A percentile compares a stretch with the other conserved stretches of the same genome.
Conservation (phyloP, 2,329 filamentous ascomycete genomes). For the Botrytis fabae region DNA sequence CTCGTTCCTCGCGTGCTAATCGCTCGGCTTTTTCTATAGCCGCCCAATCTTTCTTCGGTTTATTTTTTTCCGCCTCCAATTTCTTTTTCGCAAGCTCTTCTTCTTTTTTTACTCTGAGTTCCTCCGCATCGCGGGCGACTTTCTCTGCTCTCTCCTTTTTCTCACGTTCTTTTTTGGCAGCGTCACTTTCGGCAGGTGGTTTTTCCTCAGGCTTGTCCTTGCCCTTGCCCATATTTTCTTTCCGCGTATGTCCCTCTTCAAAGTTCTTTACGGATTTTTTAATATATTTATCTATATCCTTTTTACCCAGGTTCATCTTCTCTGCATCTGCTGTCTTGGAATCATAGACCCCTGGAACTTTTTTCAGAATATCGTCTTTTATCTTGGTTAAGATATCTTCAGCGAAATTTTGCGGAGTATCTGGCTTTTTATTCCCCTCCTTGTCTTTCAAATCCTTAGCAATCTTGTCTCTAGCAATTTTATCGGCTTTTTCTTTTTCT, state of each 20-base stretch:
- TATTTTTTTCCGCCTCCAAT: background rate
- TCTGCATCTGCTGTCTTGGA: background rate
- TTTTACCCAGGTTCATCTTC: background rate
- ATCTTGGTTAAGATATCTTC: background rate
- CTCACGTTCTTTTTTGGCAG: background rate
- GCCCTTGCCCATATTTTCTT: background rate
- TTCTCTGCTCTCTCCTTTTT: background rate
- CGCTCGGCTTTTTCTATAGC: background rate
- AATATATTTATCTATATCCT: background rate
- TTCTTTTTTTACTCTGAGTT: background rate
- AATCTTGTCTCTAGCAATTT: background rate
- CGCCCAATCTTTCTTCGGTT: background rate
- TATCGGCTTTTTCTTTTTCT: background rate
- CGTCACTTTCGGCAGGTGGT: fast-evolving
- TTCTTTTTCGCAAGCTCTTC: background rate
- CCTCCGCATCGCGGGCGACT: too few relatives aligned
- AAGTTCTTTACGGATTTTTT: fast-evolving
- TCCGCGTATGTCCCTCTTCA: background rate
- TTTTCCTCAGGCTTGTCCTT: background rate
- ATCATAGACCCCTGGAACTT: background rate
- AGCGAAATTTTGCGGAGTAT: background rate
- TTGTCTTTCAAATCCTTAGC: background rate
- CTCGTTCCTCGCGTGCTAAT: background rate
- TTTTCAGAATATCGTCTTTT: background rate
- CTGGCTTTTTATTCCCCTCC: background rate